Conservation (phyloP, 2,329 filamentous ascomycete genomes). For the Aspergillus chevalieri region DNA sequence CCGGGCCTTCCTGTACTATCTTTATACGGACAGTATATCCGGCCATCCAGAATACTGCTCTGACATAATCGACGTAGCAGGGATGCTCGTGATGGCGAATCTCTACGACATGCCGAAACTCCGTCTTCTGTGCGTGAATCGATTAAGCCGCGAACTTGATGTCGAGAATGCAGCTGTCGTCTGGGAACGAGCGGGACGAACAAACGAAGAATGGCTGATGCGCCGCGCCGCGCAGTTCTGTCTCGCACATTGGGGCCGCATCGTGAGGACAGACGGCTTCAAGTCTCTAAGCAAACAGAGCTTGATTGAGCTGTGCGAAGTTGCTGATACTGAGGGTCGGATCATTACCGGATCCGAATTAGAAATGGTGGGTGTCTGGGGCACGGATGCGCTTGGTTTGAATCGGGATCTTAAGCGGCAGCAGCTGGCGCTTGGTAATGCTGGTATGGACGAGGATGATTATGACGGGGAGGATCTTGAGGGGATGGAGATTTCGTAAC, state of each 20-base stretch:
- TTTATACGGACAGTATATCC: constrained; percentile 88
- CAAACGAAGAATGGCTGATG: constrained; percentile 89
- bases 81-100: constrained; percentile 93
- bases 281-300: constrained; percentile 69
- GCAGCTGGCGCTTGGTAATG: constrained; percentile 21
- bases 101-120: constrained; percentile 96
- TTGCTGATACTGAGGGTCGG: constrained; percentile 87
- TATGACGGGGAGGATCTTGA: constrained; percentile 43
- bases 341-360: constrained; percentile 84
- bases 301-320: constrained; percentile 85
- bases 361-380: constrained; percentile 52
- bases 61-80: constrained; percentile 75
- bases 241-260: constrained; percentile 87
- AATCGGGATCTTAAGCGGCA: constrained; percentile 25
- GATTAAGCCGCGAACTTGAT: constrained; percentile 83
- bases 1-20: constrained; percentile 88
- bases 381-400: constrained; percentile 41
- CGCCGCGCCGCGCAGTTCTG: constrained; percentile 83
- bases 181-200: constrained; percentile 87
- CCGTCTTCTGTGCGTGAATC: constrained; percentile 82
- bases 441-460: constrained; percentile 33
- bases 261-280: constrained; percentile 86
- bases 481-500: constrained; percentile 41
- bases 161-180: constrained; percentile 92
- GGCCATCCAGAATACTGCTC: constrained; percentile 55